phyloP scores from a whole-genome alignment of 805 yeast genomes.

The Tetrapisispora namnaoensis region DNA sequence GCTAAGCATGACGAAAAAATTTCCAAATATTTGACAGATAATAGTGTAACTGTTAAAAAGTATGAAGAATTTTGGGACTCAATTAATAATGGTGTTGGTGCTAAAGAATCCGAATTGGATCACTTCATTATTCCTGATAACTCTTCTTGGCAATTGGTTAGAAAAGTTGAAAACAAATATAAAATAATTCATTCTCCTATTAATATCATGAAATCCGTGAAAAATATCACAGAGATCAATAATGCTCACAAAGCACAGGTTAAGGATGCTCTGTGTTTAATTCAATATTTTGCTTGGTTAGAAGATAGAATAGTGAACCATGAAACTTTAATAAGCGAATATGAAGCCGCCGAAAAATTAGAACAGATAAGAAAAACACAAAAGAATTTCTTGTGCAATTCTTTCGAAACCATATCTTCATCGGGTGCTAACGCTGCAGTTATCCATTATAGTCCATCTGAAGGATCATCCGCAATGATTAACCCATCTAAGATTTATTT shows the following conservation, averaged over 20 bases:
- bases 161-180: constrained; percentile 31
- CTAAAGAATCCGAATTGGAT: constrained; percentile 13
- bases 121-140: constrained; percentile 43
- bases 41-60: constrained; percentile 39
- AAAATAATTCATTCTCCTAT: constrained; percentile 48
- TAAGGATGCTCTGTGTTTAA: constrained; percentile 72
- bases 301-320: constrained; percentile 43
- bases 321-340: constrained; percentile 46
- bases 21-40: constrained; percentile 34
- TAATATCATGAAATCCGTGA: constrained; percentile 59
- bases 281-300: constrained; percentile 75
- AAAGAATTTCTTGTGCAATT: constrained; percentile 53
- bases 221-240: constrained; percentile 59
- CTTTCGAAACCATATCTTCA: constrained; percentile 70
- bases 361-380: constrained; percentile 43
- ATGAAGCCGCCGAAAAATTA: constrained; percentile 53
- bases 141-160: constrained; percentile 60
- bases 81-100: constrained; percentile 28
- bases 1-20: constrained; percentile 31
- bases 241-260: constrained; percentile 71
- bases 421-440: constrained; percentile 69
- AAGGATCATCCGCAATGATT: constrained; percentile 46
- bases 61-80: constrained; percentile 55
- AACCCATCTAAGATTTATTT: constrained; percentile 62
- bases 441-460: constrained; percentile 65